These are phyloP conservation scores for Colletotrichum trifolii DNA, from an alignment of 2,329 filamentous ascomycete species.

Conservation along the genomic window DNA sequence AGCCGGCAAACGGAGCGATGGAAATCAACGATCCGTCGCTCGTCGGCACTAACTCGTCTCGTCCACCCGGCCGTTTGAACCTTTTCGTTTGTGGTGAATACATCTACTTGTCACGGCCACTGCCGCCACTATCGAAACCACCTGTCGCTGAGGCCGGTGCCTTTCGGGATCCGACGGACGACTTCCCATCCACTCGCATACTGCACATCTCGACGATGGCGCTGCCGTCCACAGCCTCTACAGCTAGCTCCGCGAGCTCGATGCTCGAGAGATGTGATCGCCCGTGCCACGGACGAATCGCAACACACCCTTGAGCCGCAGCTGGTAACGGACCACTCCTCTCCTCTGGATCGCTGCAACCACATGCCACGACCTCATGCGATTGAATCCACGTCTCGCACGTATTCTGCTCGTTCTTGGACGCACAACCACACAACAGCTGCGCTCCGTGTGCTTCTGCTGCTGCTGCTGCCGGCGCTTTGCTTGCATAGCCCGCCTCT, in stretches of 20 bases:
- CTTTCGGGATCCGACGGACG: constrained; percentile 2
- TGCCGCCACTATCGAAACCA: constrained; percentile 13
- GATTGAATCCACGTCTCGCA: not conserved
- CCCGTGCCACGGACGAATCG: constrained; percentile 25
- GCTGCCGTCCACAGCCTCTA: not conserved
- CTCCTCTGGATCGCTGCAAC: constrained; percentile 32
- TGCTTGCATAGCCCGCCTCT: not conserved
- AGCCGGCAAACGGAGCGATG: constrained; percentile 11
- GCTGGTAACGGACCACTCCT: constrained; percentile 15
- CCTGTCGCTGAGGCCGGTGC: not conserved
- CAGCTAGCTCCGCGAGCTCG: constrained; percentile 9
- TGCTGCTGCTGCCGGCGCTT: constrained; percentile 14
- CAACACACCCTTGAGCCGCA: constrained; percentile 17
- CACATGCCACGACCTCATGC: constrained; percentile 34
- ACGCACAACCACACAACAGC: constrained; percentile 6
- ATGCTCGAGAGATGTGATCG: constrained; percentile 28
- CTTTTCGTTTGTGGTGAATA: constrained; percentile 15
- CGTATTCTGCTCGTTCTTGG: constrained; percentile 22
- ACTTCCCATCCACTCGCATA: constrained; percentile 4
- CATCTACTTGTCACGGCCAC: not conserved
- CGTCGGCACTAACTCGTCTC: constrained; percentile 18
- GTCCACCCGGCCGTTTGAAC: constrained; percentile 12
- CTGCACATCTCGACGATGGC: constrained; percentile 12
- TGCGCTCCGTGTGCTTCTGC: constrained; percentile 7
- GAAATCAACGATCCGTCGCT: constrained; percentile 4